Percentiles rank a stretch among this genome's conserved stretches.
phyloP scores from a whole-genome alignment of 1,139 yeast species.

The Saccharomyces hybrid region DNA sequence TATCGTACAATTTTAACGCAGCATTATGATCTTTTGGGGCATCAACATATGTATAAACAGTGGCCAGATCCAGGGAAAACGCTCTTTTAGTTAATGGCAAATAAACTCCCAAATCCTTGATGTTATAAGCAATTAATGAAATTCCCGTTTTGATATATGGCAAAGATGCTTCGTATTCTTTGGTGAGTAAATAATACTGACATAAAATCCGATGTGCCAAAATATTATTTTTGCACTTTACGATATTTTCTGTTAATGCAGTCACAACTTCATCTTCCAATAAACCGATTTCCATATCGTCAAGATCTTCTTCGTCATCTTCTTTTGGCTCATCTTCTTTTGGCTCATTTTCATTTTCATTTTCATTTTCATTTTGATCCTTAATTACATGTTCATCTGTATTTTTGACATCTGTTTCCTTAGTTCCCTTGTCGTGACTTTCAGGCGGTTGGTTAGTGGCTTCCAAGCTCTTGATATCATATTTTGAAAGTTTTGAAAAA shows the following conservation, averaged over 20 bases:
- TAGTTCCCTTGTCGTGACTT: conserved; percentile 10
- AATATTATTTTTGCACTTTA: conserved; percentile 42
- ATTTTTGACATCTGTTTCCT: conserved; percentile 17
- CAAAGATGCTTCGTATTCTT: conserved; percentile 60
- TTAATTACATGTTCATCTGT: conserved; percentile 7
- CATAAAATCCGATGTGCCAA: conserved; percentile 61
- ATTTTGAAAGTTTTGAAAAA: conserved; percentile 58
- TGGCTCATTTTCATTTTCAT: conserved; percentile 18
- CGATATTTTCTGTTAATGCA: conserved; percentile 48
- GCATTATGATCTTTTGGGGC: conserved; percentile 80
- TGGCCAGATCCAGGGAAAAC: conserved; percentile 60
- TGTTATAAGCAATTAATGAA: conserved; percentile 44
- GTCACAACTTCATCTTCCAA: conserved; percentile 50
- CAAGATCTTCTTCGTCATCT: conserved; percentile 19
- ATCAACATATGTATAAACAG: conserved; percentile 73
- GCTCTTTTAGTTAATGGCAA: conserved; percentile 51
- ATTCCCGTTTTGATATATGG: conserved; percentile 59
- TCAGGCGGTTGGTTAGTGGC: background rate
- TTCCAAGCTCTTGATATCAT: conserved; percentile 25
- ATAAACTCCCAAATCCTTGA: conserved; percentile 41
- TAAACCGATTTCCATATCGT: conserved; percentile 20
- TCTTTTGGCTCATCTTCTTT: conserved; percentile 8
- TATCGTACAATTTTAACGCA: conserved; percentile 67
- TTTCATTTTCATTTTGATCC: conserved; percentile 20
- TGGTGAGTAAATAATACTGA: conserved; percentile 49